Evolutionary conservation across 805 yeast genomes (phyloP), one percentile per base, ranked within the genome.

Genomic region (Candida khao-thaluensis): DNA sequence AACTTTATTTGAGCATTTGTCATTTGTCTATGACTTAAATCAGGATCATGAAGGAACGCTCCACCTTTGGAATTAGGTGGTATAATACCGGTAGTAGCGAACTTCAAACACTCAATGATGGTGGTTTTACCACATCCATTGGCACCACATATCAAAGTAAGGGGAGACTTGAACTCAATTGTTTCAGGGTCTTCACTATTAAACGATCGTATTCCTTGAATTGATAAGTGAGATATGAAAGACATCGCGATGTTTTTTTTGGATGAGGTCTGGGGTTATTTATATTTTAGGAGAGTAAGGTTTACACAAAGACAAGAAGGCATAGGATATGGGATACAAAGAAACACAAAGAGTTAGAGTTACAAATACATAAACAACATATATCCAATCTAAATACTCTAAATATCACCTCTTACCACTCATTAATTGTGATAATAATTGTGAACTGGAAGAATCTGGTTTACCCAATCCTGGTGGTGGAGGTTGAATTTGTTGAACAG

Each of bases 61-160:
- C 98, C 98, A 37, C 95, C 95, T 57, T 86, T 89, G 30, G 90
- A 81, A 54, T 91, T 90, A 0, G 99, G 99, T 1, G 99, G 99
- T 42, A 90, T 66, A 54, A 85, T 93, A 7, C 98, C 98, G 0
- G 99, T 91, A 8, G 99, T 88, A 15, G 95, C 91, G 60, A 89
- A 93, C 56, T 89, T 78, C 44, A 93, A 69, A 57, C 97, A 89
- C 60, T 93, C 99, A 45, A 93, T 95, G 41, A 93, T 82, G 1
- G 98, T 90, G 0, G 98, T 93, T 58, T 93, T 91, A 8, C 99
- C 99, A 20, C 95, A 84, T 22, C 99, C 98, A 62, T 93, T 93
- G 37, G 85, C 85, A 0, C 99, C 99, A 20, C 95, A 95, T 38
- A 93, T 91, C 34, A 93, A 70, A 0, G 99, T 93, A 55, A 93